Evolutionary conservation across 2,329 filamentous ascomycete species (phyloP), one percentile per base, ranked within the genome.

Genomic region (Fusarium sp.): DNA sequence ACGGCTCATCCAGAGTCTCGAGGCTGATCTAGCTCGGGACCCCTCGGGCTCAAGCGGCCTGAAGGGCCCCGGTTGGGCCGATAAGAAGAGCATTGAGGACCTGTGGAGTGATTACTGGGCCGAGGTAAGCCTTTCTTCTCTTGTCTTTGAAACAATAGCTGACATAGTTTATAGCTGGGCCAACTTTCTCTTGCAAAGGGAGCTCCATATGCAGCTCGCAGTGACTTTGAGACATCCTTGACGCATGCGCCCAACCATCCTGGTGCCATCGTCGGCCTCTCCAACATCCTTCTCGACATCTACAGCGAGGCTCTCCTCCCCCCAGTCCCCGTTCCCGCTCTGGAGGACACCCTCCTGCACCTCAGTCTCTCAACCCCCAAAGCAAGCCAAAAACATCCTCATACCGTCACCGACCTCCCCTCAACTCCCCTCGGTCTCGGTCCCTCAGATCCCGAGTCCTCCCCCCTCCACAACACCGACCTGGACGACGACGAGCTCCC

Each of bases 241-340:
- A 91, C 92, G 27, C 91, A 95, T 80, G 93, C 90, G 71, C 91
- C 93, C 1, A 91, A 98, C 79, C 96, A 99, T 76, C 88, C 94
- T 0, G 87, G 88, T 16, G 95, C 94, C 35, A 97, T 93, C 27
- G 91, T 98, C 38, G 94, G 93, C 1, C 85, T 99, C 25, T 94
- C 94, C 20, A 93, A 94, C 76, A 92, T 98, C 40, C 88, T 99
- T 8, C 88, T 98, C 58, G 95, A 98, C 79, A 91, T 97, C 22
- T 97, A 96, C 83, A 91, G 86, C 75, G 88, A 94, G 81, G 88
- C 90, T 57, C 84, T 94, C 22, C 87, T 92, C 45, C 91, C 91
- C 5, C 85, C 86, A 68, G 84, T 89, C 62, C 82, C 91, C 72
- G 84, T 90, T 5, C 86, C 88, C 3, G 79, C 82, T 1, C 82